These are phyloP conservation scores for Leccinum subgranulosum DNA, from an alignment of 768 basidiomycete species.

Conservation along the genomic window DNA sequence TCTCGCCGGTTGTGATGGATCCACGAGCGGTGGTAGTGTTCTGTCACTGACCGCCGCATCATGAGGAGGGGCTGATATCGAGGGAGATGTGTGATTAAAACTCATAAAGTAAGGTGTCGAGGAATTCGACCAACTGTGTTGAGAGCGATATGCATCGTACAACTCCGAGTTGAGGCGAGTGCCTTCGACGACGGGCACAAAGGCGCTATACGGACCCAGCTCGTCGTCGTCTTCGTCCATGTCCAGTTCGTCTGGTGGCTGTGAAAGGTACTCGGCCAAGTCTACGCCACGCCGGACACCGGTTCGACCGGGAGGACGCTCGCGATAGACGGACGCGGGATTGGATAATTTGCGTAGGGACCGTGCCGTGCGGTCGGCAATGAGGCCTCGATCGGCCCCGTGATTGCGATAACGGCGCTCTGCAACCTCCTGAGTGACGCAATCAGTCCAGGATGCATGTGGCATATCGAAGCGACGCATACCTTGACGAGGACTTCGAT, in stretches of 20 bases:
- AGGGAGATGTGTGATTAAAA: conserved; percentile 25
- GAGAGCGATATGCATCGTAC: conserved; percentile 58
- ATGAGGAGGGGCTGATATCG: conserved; percentile 25
- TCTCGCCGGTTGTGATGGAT: conserved; percentile 23
- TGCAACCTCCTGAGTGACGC: conserved; percentile 59
- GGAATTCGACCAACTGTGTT: conserved; percentile 31
- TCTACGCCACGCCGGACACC: conserved; percentile 33
- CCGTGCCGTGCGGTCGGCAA: conserved; percentile 66
- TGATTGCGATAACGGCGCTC: conserved; percentile 61
- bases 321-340: conserved; percentile 52
- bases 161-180: conserved; percentile 56
- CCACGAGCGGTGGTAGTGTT: conserved; percentile 28
- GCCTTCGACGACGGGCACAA: conserved; percentile 44
- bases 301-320: conserved; percentile 37
- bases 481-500: conserved; percentile 80
- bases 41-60: conserved; percentile 20
- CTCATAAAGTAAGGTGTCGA: conserved; percentile 21
- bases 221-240: conserved; percentile 70
- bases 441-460: conserved; percentile 2
- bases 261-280: conserved; percentile 50
- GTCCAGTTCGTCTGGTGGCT: conserved; percentile 54
- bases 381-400: conserved; percentile 51
- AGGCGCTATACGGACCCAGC: conserved; percentile 40
- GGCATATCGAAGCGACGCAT: conserved; percentile 17
- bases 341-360: conserved; percentile 56